Base-by-base conservation (phyloP, 2,329 filamentous ascomycete species). In the Aspergillus pseudotamarii region DNA sequence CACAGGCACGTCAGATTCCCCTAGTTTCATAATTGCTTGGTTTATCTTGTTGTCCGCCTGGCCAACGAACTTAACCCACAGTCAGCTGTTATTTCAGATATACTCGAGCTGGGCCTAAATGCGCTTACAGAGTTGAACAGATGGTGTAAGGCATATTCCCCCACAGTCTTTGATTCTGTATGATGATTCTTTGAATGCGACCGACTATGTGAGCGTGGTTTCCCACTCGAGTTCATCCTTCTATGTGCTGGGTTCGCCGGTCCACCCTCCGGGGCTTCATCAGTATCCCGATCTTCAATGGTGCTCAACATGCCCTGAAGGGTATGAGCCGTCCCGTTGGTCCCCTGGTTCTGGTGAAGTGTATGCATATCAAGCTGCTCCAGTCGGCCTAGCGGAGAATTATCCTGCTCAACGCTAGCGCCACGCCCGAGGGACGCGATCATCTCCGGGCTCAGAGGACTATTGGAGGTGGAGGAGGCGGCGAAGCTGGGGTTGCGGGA, bases 31-130 rank as follows among this genome's bases (percentile, higher is more conserved):
- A 71, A 97, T 90, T 74, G 93, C 97, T 71, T 93, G 90, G 69
- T 91, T 93, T 68, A 99, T 91, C 79, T 97, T 97, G 68, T 95
- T 92, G 77, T 99, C 95, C n/a, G 95, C 95, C 76, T 96, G 92
- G 19, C 91, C 91, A 73, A 98, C 95, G 79, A 99, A 99, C 85
- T 91, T 70, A 48, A 53, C 12, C 28, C 32, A 53, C 65, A 41
- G 63, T 83, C 70, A 83, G 78, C 61, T 64, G 43, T 46, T 26
- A 16, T 26, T 26, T 54, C 19, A 43, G 12, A n/a, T 55, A 26
- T 41, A n/a, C 45, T 36, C 48, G 26, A n/a, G 58, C n/a, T 23
- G 46, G 30, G 23, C 23, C 36, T n/a, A 16, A n/a, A 11, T 48
- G 38, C 38, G 82, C 87, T 78, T 77, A 92, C 90, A 65, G 94